Conservation (phyloP, 1,284 basidiomycete species). For the Leccinum pseudoinsigne region DNA sequence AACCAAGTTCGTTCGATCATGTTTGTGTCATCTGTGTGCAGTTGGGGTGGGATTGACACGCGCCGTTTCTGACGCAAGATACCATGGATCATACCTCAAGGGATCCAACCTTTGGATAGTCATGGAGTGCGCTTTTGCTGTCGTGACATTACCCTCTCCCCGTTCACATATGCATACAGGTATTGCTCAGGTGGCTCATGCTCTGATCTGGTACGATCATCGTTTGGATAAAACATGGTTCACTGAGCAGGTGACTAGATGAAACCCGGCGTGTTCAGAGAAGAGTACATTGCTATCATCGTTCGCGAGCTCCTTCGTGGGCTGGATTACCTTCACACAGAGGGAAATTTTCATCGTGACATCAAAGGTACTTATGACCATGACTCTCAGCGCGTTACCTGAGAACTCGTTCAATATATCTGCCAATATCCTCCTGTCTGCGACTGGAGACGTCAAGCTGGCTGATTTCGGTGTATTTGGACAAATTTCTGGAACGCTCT, state of each 20-base stretch:
- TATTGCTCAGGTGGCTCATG: constrained; percentile 87
- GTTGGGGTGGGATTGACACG: constrained; percentile 31
- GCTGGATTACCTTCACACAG: constrained; percentile 92
- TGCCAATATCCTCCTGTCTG: constrained; percentile 93
- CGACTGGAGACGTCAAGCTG: constrained; percentile 95
- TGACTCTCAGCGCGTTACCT: background rate
- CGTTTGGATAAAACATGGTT: constrained; percentile 9
- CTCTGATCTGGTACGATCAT: constrained; percentile 68
- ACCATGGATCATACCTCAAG: constrained; percentile 95
- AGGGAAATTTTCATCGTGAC: constrained; percentile 97
- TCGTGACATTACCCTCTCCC: background rate
- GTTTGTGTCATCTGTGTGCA: constrained; percentile 21
- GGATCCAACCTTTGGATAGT: constrained; percentile 98
- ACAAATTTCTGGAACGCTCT: constrained; percentile 94
- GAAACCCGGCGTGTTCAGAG: constrained; percentile 96
- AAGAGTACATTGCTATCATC: constrained; percentile 99
- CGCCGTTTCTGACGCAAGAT: constrained; percentile 50
- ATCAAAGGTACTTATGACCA: constrained; percentile 79
- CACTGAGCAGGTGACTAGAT: constrained; percentile 57
- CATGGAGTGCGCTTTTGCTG: constrained; percentile 81
- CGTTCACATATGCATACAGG: constrained; percentile 39
- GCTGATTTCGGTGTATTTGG: constrained; percentile 99
- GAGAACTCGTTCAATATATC: constrained; percentile 46
- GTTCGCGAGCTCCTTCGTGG: constrained; percentile 90
- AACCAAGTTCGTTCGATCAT: constrained; percentile 71